Evolutionary conservation across 495 filamentous ascomycete genomes (phyloP), one percentile per base, ranked within the genome.

Genomic region (Penicillium argentinense): DNA sequence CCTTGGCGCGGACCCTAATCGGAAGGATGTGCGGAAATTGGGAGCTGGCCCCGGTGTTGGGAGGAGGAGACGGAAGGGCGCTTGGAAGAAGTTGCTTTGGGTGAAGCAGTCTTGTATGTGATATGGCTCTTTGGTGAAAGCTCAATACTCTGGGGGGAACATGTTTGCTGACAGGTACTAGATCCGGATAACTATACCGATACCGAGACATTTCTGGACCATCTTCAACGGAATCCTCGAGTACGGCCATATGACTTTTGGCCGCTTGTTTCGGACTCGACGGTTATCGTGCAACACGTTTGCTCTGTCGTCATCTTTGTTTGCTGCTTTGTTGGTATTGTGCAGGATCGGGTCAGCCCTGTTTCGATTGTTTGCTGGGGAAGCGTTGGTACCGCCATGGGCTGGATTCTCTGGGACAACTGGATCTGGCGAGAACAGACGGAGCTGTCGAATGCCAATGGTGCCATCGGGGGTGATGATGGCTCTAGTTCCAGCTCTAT

Each of bases 131-230:
- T n/a, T n/a, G n/a, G n/a, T n/a, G n/a, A n/a, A n/a, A n/a, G n/a
- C n/a, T 19, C 3, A 38, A 12, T 21, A 16, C 30, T 28, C 11
- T 14, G 14, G 32, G 36, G 14, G 30, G n/a, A n/a, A 14, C 6
- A 23, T 54, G 33, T 30, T 49, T 34, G 53, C 42, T 16, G 18
- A 28, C 34, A 17, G 30, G n/a, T 38, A n/a, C 27, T 51, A 96
- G 89, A 96, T 65, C 92, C 95, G 14, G 93, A 98, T 69, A 98
- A 98, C 63, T 97, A 97, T 68, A 97, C 95, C 38, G 93, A 98
- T 63, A 88, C 91, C 62, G 85, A 87, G 34, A 96, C 91, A 17
- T 98, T 98, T 57, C 86, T 98, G 45, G 91, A 95, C 57, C 89
- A 96, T 52, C 80, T 98, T 8, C 95, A 98, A 64, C 85, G 92